Conservation (phyloP, 257 asterid genomes). For the Cordia subcordata region DNA sequence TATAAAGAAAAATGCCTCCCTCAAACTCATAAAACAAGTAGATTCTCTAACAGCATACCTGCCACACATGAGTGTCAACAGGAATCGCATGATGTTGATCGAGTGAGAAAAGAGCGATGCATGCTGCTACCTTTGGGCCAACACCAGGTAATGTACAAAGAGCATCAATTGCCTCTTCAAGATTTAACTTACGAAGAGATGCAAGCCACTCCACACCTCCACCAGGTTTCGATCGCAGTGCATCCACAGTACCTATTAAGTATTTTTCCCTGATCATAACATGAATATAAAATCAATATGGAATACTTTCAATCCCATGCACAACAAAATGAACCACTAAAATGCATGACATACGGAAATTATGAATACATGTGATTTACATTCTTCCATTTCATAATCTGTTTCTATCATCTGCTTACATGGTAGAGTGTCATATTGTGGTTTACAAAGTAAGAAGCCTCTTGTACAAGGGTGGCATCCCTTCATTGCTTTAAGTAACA, state of each 20-base stretch:
- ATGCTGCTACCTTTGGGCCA: constrained; percentile 98
- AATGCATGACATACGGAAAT: background rate
- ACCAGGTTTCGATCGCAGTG: constrained; percentile 68
- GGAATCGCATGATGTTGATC: constrained; percentile 98
- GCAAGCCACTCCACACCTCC: constrained; percentile 91
- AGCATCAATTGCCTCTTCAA: constrained; percentile 58
- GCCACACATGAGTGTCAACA: constrained; percentile 96
- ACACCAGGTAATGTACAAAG: constrained; percentile 84
- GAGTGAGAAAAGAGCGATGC: constrained; percentile 86
- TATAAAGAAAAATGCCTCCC: background rate
- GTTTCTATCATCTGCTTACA: too few relatives aligned
- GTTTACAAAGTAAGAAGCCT: too few relatives aligned
- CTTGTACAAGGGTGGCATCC: too few relatives aligned
- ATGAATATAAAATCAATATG: background rate
- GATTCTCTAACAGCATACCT: constrained; percentile 42
- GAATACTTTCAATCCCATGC: background rate
- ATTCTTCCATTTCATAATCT: too few relatives aligned
- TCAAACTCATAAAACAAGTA: background rate
- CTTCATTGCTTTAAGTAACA: too few relatives aligned
- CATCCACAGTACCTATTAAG: constrained; percentile 75
- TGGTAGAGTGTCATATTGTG: too few relatives aligned
- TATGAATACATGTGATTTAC: too few relatives aligned
- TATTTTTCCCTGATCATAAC: constrained; percentile 73
- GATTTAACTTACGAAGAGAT: constrained; percentile 68
- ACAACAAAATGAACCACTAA: background rate